These are phyloP conservation scores for Gliomastix tumulicola DNA, from an alignment of 2,329 filamentous ascomycete species.

Conservation along the genomic window DNA sequence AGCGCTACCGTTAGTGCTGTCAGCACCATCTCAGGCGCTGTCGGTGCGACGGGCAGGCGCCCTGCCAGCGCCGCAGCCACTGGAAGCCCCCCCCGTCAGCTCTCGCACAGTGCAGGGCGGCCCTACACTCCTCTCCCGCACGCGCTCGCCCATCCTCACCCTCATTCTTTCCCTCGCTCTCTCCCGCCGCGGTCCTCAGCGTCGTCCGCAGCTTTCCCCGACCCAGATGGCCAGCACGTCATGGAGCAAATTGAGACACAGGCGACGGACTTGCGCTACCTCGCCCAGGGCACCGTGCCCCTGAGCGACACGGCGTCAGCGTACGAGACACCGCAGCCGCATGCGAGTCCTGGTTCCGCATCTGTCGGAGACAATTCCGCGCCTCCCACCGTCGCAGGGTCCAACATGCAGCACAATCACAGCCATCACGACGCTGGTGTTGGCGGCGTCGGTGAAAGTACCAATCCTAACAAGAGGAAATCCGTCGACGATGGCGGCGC, in stretches of 20 bases:
- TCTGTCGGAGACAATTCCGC: conserved; percentile 44
- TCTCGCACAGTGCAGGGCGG: too few relatives aligned
- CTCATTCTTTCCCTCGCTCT: too few relatives aligned
- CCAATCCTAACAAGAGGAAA: conserved; percentile 25
- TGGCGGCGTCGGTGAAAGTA: conserved; percentile 4
- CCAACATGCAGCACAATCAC: too few relatives aligned
- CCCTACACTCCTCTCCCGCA: too few relatives aligned
- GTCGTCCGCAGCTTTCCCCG: too few relatives aligned
- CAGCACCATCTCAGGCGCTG: neutral
- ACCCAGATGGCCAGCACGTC: neutral
- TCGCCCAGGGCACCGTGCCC: conserved; percentile 30
- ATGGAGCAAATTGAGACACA: conserved; percentile 51
- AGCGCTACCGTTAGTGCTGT: too few relatives aligned
- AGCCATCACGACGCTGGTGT: too few relatives aligned
- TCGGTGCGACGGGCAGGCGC: neutral
- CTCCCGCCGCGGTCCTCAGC: too few relatives aligned
- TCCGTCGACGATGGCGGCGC: conserved; percentile 30
- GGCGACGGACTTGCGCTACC: conserved; percentile 45
- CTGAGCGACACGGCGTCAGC: conserved; percentile 14
- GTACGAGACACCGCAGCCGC: conserved; percentile 18
- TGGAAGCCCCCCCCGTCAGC: too few relatives aligned
- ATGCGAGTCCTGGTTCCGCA: conserved; percentile 28
- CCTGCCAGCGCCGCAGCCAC: too few relatives aligned
- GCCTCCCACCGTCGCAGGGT: conserved; percentile 13
- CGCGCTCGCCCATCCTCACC: too few relatives aligned